Evolutionary conservation across 352 stramenopile genomes (phyloP), one percentile per base, ranked within the genome.

Genomic region (Elongisporangium senticosum): DNA sequence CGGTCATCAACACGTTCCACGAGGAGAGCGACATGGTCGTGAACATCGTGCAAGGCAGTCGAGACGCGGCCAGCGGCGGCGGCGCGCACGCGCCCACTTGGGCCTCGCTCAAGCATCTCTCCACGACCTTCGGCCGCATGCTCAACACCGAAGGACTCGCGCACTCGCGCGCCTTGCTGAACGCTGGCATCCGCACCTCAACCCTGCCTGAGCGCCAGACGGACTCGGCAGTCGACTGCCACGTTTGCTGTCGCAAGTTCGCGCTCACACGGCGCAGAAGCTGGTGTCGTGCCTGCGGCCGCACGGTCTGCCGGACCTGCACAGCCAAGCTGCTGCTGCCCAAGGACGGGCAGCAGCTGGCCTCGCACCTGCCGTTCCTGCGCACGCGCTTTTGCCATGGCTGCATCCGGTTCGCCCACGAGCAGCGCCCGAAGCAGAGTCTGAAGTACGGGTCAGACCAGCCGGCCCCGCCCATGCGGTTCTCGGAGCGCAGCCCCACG

Each of bases 91-190:
- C 33, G 11, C 33, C 61, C 8, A 64, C 55, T 6, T 72, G 61
- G 49, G 61, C 61, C 37, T 55, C 55, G 15, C 62, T 65, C 64
- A 72, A 75, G 68, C 65, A 64, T 23, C 61, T 72, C 21, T 28
- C 43, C 40, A 61, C 68, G 49, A 64, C 72, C 33, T 69, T 57
- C 55, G 64, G 61, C 4, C 62, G 68, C 17, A 52, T 75, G 28
- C 48, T 39, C 21, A 65, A 67, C 53, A 61, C 72, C 37, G 68
- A 52, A 40, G 69, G 61, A 20, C 52, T 75, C 24, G 53, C 55
- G 15, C 61, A 71, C 19, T 64, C 68, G 3, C 54, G 59, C 2
- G 56, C 68, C 13, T 53, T 75, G 20, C 62, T 69, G 61, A 52
- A 70, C 22, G 43, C 63, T 0, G 14, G 60, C 22, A 61, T 62